Evolutionary conservation across 1,284 basidiomycete species (phyloP).

Genomic region (Trichosporon asahii): DNA sequence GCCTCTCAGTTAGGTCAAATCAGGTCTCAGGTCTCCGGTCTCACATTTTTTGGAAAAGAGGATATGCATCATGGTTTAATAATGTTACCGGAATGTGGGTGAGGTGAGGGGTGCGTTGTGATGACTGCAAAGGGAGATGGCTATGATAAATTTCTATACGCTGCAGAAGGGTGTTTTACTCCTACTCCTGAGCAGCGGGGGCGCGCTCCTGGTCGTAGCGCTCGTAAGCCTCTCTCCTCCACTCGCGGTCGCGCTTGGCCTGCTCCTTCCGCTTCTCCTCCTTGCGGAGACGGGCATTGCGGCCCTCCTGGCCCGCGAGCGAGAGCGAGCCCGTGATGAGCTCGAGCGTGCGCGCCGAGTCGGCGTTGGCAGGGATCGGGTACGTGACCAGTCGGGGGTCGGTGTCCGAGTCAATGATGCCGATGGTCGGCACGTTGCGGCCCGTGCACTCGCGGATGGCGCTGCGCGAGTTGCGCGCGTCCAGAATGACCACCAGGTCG

Average conservation of each 20-base stretch:
- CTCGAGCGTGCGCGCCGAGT: conserved; percentile 78
- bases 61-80: conserved; percentile 12
- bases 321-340: conserved; percentile 86
- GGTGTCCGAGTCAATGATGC: conserved; percentile 88
- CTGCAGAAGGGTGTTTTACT: neutral
- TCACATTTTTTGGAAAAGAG: conserved; percentile 7
- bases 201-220: neutral
- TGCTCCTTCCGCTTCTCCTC: conserved; percentile 6
- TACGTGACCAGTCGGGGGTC: conserved; percentile 97
- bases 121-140: neutral
- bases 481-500: conserved; percentile 84
- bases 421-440: conserved; percentile 79
- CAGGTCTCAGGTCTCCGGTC: neutral
- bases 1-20: neutral
- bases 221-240: conserved; percentile 2
- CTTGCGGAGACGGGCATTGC: conserved; percentile 23
- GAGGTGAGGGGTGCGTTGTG: neutral
- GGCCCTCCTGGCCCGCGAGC: conserved; percentile 82
- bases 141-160: neutral
- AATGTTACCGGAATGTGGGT: conserved; percentile 5
- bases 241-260: conserved; percentile 6
- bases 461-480: conserved; percentile 75
- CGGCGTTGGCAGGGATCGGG: conserved; percentile 89
- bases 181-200: no score
- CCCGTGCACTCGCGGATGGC: conserved; percentile 82